Base-by-base conservation (phyloP, 2,329 filamentous ascomycete genomes). In the Volutella citrinella region DNA sequence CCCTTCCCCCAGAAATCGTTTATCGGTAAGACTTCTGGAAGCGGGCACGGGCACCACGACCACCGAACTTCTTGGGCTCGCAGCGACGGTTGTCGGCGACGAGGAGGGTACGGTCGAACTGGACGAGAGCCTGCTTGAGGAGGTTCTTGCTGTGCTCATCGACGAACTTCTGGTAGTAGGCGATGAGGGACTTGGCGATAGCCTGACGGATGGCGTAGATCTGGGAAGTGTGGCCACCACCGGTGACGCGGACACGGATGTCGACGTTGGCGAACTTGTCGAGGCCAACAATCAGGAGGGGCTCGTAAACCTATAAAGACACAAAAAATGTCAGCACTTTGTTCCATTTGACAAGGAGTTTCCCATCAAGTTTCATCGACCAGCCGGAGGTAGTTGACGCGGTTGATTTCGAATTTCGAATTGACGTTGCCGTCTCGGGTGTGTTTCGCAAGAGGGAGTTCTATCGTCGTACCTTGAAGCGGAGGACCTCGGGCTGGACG, bases 1-100 rank as follows among this genome's bases (percentile, higher is more conserved):
- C n/a, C n/a, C n/a, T 45, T 45, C 49, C 36, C 42, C 27, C 42
- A 40, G 35, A 27, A 6, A 41, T 42, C 49, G 49, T 59, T 88
- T 91, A 95, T 90, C 90, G 88, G 84, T 96, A 95, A 58, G 90
- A 95, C 80, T 96, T 96, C 80, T 97, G 91, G 90, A 88, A 97
- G 68, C 90, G 85, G 65, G 91, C 78, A 67, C 91, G 85, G 67
- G 93, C 91, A 82, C 91, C 91, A 61, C 81, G 85, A 87, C 86
- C 87, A 69, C 82, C 83, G 66, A 88, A 87, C 80, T 96, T 96
- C 90, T 97, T 97, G 75, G 91, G 91, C 82, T 98, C 93, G 73
- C 88, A 93, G 61, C 93, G 87, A 72, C 93, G 86, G 85, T 95
- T 96, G 75, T 98, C 93, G 72, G 93, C 93, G 62, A 98, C 93